phyloP scores from a whole-genome alignment of 139 green algal genomes.

The Asterochloris erici region DNA sequence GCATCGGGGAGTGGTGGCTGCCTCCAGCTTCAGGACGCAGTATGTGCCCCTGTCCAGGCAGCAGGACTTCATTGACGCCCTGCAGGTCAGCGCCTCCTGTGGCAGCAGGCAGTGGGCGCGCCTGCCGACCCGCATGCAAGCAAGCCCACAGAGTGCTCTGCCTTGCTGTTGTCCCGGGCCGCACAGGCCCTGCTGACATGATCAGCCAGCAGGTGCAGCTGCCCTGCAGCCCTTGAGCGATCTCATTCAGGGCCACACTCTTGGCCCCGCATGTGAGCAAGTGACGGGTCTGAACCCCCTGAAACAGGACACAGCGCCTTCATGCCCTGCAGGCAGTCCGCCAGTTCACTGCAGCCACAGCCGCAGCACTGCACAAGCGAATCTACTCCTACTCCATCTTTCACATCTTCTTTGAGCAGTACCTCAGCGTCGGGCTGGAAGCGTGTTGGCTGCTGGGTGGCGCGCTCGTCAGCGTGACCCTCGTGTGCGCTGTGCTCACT shows the following conservation, averaged over 20 bases:
- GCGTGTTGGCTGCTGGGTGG: slow-evolving; percentile 31
- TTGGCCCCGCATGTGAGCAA: too few relatives aligned
- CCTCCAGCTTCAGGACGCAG: slow-evolving; percentile 78
- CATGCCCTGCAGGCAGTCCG: slow-evolving; percentile 15
- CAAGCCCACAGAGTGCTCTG: too few relatives aligned
- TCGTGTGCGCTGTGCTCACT: slow-evolving; percentile 38
- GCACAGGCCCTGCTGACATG: too few relatives aligned
- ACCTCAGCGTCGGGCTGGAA: slow-evolving; percentile 56
- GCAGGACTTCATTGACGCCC: slow-evolving; percentile 78
- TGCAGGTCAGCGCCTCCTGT: slow-evolving; percentile 31
- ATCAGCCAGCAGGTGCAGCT: too few relatives aligned
- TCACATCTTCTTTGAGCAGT: slow-evolving; percentile 96
- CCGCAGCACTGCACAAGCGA: slow-evolving; percentile 47
- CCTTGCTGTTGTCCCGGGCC: too few relatives aligned
- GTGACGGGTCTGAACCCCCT: too few relatives aligned
- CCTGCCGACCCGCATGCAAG: background rate
- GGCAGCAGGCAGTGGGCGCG: background rate
- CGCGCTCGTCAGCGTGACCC: slow-evolving; percentile 25
- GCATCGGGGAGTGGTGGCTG: slow-evolving; percentile 42
- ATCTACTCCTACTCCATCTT: slow-evolving; percentile 89
- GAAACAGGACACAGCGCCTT: background rate
- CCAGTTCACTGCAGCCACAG: slow-evolving; percentile 18
- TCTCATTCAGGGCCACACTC: too few relatives aligned
- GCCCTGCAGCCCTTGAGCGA: too few relatives aligned
- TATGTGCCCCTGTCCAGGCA: slow-evolving; percentile 76